Conservation (phyloP, 225 moss, liverwort and hornwort genomes). For the Sphagnum contortum region DNA sequence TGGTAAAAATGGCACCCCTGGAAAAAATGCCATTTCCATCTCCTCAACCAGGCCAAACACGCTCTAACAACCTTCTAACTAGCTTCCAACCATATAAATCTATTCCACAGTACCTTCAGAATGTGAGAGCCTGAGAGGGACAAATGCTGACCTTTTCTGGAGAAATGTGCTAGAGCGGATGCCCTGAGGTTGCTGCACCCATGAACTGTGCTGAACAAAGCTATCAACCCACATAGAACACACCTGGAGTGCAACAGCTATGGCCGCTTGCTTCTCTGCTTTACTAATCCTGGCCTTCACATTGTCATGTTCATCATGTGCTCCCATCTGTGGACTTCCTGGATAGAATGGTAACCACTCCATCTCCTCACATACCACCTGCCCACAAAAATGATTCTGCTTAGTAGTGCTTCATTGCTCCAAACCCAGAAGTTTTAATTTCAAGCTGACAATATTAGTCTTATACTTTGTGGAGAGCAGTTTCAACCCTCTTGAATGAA, state of each 20-base stretch:
- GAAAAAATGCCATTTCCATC: no score
- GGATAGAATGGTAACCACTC: slow-evolving; percentile 64
- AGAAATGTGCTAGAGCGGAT: slow-evolving; percentile 46
- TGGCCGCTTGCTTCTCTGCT: slow-evolving; percentile 45
- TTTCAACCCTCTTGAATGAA: no score
- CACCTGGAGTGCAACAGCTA: slow-evolving; percentile 46
- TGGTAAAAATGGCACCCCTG: no score
- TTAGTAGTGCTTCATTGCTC: no score
- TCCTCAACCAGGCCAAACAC: no score
- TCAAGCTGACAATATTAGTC: no score
- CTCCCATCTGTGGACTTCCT: slow-evolving; percentile 22
- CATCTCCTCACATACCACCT: slow-evolving; percentile 67
- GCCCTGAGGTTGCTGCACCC: slow-evolving; percentile 60
- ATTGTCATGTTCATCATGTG: slow-evolving; percentile 32
- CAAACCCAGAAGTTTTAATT: no score
- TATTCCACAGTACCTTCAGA: no score
- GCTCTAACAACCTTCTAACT: no score
- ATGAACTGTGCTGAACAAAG: slow-evolving; percentile 42
- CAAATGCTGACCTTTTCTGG: slow-evolving; percentile 23
- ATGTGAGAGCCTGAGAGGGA: no score
- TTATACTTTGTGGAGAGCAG: no score
- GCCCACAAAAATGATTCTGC: slow-evolving; percentile 2
- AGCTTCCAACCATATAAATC: no score
- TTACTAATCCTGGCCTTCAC: slow-evolving; percentile 37
- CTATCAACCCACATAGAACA: slow-evolving; percentile 51